Evolutionary conservation across 495 filamentous ascomycete genomes (phyloP).

Genomic region (Penicillium maclennaniae): DNA sequence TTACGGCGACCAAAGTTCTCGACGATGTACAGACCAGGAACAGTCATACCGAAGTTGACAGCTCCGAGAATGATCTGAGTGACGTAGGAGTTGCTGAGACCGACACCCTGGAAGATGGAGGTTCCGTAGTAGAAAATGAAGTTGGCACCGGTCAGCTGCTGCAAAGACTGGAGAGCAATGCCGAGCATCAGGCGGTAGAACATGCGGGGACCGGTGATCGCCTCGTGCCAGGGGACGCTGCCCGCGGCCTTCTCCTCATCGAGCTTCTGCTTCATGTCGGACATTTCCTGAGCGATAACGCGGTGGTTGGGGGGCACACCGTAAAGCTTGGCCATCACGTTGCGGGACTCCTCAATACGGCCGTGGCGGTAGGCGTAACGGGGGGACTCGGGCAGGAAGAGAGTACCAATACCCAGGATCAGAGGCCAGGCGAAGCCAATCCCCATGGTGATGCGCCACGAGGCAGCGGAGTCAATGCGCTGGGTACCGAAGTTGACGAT

Average conservation of each 20-base stretch:
- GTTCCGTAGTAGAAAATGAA: conserved; percentile 85
- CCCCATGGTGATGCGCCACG: conserved; percentile 80
- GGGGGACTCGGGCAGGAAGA: conserved; percentile 71
- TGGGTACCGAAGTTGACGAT: conserved; percentile 78
- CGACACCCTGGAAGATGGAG: conserved; percentile 65
- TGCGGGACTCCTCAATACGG: conserved; percentile 59
- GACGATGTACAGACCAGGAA: conserved; percentile 70
- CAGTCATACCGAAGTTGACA: conserved; percentile 71
- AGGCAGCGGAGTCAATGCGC: conserved; percentile 47
- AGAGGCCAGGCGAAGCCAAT: conserved; percentile 73
- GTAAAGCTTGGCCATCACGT: conserved; percentile 66
- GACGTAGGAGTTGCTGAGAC: conserved; percentile 63
- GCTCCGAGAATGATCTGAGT: conserved; percentile 71
- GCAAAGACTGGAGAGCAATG: conserved; percentile 65
- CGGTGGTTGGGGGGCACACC: conserved; percentile 62
- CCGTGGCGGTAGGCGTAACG: conserved; percentile 65
- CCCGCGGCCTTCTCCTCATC: conserved; percentile 54
- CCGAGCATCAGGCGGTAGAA: conserved; percentile 67
- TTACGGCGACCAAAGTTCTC: conserved; percentile 67
- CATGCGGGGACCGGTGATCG: conserved; percentile 71
- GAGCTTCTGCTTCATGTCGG: conserved; percentile 61
- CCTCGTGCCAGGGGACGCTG: conserved; percentile 55
- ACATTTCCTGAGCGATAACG: conserved; percentile 64
- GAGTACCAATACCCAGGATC: conserved; percentile 65
- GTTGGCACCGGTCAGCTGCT: conserved; percentile 72